Percentiles rank a stretch among this genome's conserved stretches.
These are phyloP conservation scores for Pseudofabraea citricarpa DNA, from an alignment of 2,329 filamentous ascomycete species.

Conservation along the genomic window DNA sequence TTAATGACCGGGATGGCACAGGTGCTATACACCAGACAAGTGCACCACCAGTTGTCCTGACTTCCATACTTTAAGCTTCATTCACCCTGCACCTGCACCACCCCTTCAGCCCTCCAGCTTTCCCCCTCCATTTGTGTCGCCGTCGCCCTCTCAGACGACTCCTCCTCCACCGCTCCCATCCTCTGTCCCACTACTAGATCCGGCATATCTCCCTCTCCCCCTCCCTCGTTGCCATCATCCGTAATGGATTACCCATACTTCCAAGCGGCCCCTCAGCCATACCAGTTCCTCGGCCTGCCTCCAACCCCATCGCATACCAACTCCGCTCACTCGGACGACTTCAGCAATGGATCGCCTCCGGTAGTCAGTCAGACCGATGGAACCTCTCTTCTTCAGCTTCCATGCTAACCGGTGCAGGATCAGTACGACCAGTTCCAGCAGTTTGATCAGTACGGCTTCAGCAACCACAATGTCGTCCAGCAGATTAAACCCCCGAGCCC, in stretches of 20 bases:
- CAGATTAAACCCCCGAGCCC: constrained; percentile 19
- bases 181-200: too few relatives aligned
- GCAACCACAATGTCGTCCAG: constrained; percentile 15
- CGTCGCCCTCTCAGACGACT: too few relatives aligned
- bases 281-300: constrained; percentile 43
- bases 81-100: too few relatives aligned
- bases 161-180: too few relatives aligned
- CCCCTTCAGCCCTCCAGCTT: too few relatives aligned
- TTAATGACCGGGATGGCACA: too few relatives aligned
- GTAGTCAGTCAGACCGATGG: neutral
- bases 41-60: too few relatives aligned
- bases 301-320: constrained; percentile 30
- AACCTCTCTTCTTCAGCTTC: neutral
- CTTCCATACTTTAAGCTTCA: too few relatives aligned
- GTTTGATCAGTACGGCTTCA: constrained; percentile 22
- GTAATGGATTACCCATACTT: constrained; percentile 55
- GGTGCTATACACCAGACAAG: too few relatives aligned
- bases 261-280: constrained; percentile 35
- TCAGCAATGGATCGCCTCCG: constrained; percentile 28
- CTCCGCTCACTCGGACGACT: constrained; percentile 35
- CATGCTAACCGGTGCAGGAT: constrained; percentile 17
- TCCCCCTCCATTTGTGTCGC: too few relatives aligned
- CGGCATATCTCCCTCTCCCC: too few relatives aligned
- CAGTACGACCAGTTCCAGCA: constrained; percentile 23
- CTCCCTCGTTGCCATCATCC: too few relatives aligned